Conservation (phyloP, 2,329 filamentous ascomycete species). For the Dryadomyces quercivorus region DNA sequence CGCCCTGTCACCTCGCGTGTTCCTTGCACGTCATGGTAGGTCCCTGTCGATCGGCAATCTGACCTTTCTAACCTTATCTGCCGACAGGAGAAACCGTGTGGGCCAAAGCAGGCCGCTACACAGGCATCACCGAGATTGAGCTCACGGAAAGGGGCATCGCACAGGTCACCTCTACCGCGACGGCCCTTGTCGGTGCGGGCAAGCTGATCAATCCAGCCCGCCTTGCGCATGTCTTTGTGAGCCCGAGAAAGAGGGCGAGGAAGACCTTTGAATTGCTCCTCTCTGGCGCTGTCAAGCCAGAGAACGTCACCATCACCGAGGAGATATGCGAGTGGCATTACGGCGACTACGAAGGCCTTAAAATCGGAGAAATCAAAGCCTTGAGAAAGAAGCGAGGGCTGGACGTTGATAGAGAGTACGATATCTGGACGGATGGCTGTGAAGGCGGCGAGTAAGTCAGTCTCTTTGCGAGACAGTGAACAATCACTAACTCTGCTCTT, state of each 20-base stretch:
- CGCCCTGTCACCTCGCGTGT: conserved; percentile 24
- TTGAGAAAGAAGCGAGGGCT: conserved; percentile 32
- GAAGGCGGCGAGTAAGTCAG: conserved; percentile 36
- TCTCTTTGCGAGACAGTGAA: conserved; percentile 4
- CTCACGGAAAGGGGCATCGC: conserved; percentile 26
- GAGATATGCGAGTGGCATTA: conserved; percentile 49
- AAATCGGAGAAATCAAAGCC: conserved; percentile 34
- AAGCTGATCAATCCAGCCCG: conserved; percentile 38
- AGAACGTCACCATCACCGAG: conserved; percentile 34
- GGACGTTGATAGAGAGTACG: conserved; percentile 35
- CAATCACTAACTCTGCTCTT: no score
- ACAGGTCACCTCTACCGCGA: conserved; percentile 31
- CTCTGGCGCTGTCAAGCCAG: conserved; percentile 11
- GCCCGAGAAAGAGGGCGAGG: conserved; percentile 34
- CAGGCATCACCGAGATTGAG: conserved; percentile 29
- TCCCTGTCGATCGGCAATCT: not conserved
- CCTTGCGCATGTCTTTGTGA: conserved; percentile 34
- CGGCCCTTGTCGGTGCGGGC: conserved; percentile 32
- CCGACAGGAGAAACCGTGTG: conserved; percentile 26
- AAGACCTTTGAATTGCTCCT: conserved; percentile 35
- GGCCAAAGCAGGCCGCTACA: conserved; percentile 33
- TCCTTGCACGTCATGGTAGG: conserved; percentile 24
- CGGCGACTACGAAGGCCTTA: conserved; percentile 48
- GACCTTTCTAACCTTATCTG: not conserved
- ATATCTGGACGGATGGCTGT: conserved; percentile 47